A percentile compares a stretch with the other conserved stretches of the same genome.
Evolutionary conservation across 2,329 filamentous ascomycete genomes (phyloP).

Genomic region (Scedosporium minutisporum): DNA sequence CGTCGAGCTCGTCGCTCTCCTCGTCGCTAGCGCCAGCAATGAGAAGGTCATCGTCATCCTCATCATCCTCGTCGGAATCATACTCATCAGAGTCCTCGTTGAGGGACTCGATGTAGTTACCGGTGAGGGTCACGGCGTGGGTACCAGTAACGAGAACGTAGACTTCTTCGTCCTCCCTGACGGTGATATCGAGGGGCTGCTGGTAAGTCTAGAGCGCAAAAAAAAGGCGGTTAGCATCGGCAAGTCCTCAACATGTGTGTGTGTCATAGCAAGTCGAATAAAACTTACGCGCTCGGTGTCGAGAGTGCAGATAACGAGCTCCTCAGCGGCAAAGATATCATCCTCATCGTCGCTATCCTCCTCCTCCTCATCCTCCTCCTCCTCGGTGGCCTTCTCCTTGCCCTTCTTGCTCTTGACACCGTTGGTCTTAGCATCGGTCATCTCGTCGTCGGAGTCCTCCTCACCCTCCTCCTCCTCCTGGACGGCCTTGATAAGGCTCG

Average conservation of each 20-base stretch:
- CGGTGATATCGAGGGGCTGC: slow-evolving; percentile 86
- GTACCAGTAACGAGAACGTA: slow-evolving; percentile 89
- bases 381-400: slow-evolving; percentile 56
- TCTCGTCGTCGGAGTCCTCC: slow-evolving; percentile 51
- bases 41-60: slow-evolving; percentile 62
- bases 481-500: slow-evolving; percentile 52
- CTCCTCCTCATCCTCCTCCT: slow-evolving; percentile 51
- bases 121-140: slow-evolving; percentile 84
- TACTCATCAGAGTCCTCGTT: slow-evolving; percentile 54
- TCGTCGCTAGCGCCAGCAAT: slow-evolving; percentile 64
- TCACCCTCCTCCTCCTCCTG: slow-evolving; percentile 46
- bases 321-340: slow-evolving; percentile 66
- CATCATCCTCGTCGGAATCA: slow-evolving; percentile 54
- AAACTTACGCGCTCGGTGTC: slow-evolving; percentile 76
- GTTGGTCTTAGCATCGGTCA: slow-evolving; percentile 59
- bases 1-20: slow-evolving; percentile 69
- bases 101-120: slow-evolving; percentile 81
- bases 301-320: slow-evolving; percentile 91
- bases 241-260: slow-evolving; percentile 10
- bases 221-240: slow-evolving; percentile 13
- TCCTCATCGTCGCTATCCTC: slow-evolving; percentile 45
- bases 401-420: slow-evolving; percentile 55
- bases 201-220: slow-evolving; percentile 66
- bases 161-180: slow-evolving; percentile 78
- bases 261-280: slow-evolving; percentile 4